phyloP scores from a whole-genome alignment of 352 stramenopile species.

The Globisporangium uncinulatum region DNA sequence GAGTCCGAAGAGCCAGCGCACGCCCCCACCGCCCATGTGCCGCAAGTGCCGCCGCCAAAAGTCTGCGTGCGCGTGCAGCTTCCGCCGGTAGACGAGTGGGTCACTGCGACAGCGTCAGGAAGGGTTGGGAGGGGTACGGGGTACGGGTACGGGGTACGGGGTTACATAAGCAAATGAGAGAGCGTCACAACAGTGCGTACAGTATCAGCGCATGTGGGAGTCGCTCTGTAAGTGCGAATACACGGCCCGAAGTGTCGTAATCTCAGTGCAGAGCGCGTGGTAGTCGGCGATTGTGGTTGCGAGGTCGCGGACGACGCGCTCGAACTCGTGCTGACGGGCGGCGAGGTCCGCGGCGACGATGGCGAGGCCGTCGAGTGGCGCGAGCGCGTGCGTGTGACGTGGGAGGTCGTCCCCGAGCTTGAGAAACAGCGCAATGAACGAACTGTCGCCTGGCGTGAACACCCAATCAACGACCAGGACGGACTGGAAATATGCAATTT shows the following conservation, averaged over 20 bases:
- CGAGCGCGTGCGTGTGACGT: constrained; percentile 22
- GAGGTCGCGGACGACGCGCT: constrained; percentile 16
- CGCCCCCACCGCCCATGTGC: constrained; percentile 29
- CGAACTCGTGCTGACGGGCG: constrained; percentile 18
- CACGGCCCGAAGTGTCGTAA: constrained; percentile 18
- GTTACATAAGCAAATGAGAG: neutral
- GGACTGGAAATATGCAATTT: too few relatives aligned
- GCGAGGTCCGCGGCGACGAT: constrained; percentile 10
- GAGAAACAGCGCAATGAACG: constrained; percentile 46
- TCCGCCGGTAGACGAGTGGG: constrained; percentile 20
- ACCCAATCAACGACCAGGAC: too few relatives aligned
- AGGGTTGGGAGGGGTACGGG: too few relatives aligned
- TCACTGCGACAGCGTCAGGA: too few relatives aligned
- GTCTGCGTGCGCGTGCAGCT: constrained; percentile 47
- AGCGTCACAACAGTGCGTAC: too few relatives aligned
- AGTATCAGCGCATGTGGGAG: too few relatives aligned
- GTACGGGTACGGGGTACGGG: too few relatives aligned
- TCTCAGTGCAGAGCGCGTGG: constrained; percentile 22
- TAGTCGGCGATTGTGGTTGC: constrained; percentile 20
- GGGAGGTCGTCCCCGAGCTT: constrained; percentile 40
- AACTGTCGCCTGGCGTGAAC: constrained; percentile 5
- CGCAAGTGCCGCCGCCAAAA: constrained; percentile 48
- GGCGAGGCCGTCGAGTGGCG: constrained; percentile 13
- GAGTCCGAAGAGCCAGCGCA: constrained; percentile 32
- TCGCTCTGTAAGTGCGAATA: constrained; percentile 21